These are phyloP conservation scores for Colletotrichum musae DNA, from an alignment of 2,329 filamentous ascomycete genomes.

Conservation along the genomic window DNA sequence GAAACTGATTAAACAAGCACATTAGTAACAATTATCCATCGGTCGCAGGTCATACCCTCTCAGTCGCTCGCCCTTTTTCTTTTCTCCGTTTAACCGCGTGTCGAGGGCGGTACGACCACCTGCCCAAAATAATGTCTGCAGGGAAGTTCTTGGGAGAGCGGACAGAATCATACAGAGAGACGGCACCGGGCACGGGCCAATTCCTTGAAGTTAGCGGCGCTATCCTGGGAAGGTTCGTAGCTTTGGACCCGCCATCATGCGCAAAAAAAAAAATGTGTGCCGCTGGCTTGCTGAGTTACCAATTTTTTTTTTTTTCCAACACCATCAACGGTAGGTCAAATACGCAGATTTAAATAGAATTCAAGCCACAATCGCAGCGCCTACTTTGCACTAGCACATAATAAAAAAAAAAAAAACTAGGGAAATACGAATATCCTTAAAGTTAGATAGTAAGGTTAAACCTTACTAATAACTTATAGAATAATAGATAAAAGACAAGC, in stretches of 20 bases:
- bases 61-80: neutral
- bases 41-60: neutral
- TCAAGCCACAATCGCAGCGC: no score
- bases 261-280: constrained; percentile 22
- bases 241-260: constrained; percentile 22
- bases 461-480: no score
- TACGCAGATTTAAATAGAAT: no score
- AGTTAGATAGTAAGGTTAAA: no score
- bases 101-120: constrained; percentile 13
- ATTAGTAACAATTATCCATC: no score
- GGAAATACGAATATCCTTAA: no score
- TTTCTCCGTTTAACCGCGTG: constrained; percentile 9
- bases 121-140: constrained; percentile 1
- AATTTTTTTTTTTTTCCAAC: no score
- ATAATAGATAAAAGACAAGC: no score
- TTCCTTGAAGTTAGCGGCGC: constrained; percentile 11
- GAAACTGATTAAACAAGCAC: no score
- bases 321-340: no score
- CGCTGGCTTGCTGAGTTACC: constrained; percentile 3
- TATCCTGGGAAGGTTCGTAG: constrained; percentile 11
- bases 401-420: no score
- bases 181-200: constrained; percentile 18
- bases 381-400: no score
- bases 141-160: constrained; percentile 6
- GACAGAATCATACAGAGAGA: neutral